Evolutionary conservation across 345 rosid species (phyloP), one percentile per base, ranked within the genome.

Genomic region (Euphorbia tirucalli): DNA sequence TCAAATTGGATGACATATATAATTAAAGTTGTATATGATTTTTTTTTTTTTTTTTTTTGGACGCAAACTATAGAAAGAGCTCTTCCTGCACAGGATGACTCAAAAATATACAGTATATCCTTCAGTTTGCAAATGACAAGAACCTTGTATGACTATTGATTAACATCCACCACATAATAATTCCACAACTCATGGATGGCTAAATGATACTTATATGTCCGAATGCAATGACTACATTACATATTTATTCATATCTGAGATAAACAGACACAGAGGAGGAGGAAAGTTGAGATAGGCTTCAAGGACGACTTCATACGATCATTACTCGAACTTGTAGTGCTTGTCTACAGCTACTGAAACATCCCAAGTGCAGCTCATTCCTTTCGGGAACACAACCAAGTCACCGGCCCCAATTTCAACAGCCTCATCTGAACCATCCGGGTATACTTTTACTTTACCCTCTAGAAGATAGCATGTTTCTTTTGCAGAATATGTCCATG

Each of bases 311-410:
- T n/a, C n/a, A n/a, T n/a, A n/a, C n/a, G 43, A 59, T 30, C 19
- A 11, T 74, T 75, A 90, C 56, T 88, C 93, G 11, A 91, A 93
- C 21, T 87, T 87, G 57, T 89, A 93, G 78, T 93, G 97, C 74
- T 93, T 93, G 76, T 93, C 96, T 50, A 93, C 96, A 35, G 87
- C 93, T 16, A 77, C 89, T 0, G 92, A 85, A 55, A 93, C 97
- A 77, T 91, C 97, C 98, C 98, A 91, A 81, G 90, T 91, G 86
- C 97, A 91, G 74, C 87, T 87, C 97, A 93, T 87, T 66, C 98
- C 98, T 79, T 91, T 88, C 0, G 96, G 94, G 77, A 91, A 91
- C 72, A 76, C 89, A 69, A 86, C 97, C 75, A 93, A 86, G 69
- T 93, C 97, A 5, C 97, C 97, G 22, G 93, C 87, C 46, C 78